Percentiles rank a stretch among this genome's conserved stretches.
Evolutionary conservation across 2,329 filamentous ascomycete genomes (phyloP).

Genomic region (Paraconiothyrium sp.): DNA sequence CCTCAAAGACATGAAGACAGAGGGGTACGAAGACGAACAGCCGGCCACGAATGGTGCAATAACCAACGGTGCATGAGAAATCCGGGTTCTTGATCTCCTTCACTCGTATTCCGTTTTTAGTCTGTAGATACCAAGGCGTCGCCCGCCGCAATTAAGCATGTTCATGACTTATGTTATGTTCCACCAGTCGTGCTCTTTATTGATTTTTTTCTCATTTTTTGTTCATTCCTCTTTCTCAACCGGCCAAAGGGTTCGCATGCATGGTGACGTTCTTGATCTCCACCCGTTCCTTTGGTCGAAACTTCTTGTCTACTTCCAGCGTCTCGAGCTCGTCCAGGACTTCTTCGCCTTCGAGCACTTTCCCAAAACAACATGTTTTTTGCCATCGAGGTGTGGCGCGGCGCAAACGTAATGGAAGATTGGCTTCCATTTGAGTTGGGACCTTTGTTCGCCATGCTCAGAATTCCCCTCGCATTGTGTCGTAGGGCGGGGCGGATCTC

Average conservation of each 20-base stretch:
- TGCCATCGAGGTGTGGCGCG: conserved; percentile 81
- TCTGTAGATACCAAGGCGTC: conserved; percentile 49
- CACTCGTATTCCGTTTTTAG: conserved; percentile 37
- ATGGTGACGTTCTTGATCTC: conserved; percentile 75
- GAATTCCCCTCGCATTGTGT: conserved; percentile 73
- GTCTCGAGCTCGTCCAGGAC: conserved; percentile 77
- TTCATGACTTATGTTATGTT: not conserved
- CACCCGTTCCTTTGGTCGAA: conserved; percentile 72
- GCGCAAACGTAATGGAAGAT: conserved; percentile 82
- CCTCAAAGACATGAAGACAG: conserved; percentile 89
- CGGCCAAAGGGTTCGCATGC: conserved; percentile 82
- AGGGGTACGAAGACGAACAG: conserved; percentile 75
- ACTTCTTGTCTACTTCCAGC: conserved; percentile 80
- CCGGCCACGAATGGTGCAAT: conserved; percentile 37
- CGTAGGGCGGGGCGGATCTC: conserved; percentile 77
- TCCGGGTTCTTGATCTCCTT: conserved; percentile 26
- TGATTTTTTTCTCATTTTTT: not conserved
- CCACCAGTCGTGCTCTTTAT: not conserved
- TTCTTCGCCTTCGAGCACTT: conserved; percentile 67
- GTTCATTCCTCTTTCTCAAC: conserved; percentile 46
- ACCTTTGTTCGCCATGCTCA: conserved; percentile 83
- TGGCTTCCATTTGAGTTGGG: conserved; percentile 79
- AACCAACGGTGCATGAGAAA: conserved; percentile 23
- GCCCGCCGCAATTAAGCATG: conserved; percentile 35
- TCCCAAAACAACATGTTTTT: conserved; percentile 88